Conservation (phyloP, 768 basidiomycete species). For the Calocybe indica region DNA sequence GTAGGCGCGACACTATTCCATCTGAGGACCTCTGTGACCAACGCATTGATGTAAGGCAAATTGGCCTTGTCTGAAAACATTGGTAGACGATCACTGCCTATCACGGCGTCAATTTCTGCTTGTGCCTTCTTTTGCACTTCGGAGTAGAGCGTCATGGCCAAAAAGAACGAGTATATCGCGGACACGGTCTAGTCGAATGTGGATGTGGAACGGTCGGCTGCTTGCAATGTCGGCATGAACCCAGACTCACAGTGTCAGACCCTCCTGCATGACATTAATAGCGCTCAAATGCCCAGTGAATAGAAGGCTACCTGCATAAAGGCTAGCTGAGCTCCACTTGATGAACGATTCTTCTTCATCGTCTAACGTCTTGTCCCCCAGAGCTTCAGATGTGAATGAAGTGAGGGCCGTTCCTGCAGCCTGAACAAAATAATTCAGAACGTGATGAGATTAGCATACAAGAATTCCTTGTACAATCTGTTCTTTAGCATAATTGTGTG, state of each 20-base stretch:
- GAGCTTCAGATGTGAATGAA: conserved; percentile 54
- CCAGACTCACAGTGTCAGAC: conserved; percentile 6
- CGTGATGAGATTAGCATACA: conserved; percentile 11
- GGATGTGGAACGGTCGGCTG: neutral
- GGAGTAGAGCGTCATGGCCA: conserved; percentile 23
- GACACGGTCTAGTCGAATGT: conserved; percentile 14
- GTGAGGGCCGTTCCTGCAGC: conserved; percentile 46
- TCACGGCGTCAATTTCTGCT: conserved; percentile 23
- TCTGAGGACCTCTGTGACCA: conserved; percentile 23
- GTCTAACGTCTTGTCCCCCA: conserved; percentile 43
- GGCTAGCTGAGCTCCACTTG: conserved; percentile 57
- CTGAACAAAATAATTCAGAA: conserved; percentile 22
- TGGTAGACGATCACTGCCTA: conserved; percentile 22
- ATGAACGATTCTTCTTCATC: conserved; percentile 54
- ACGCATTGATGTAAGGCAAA: conserved; percentile 22
- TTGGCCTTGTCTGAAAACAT: conserved; percentile 16
- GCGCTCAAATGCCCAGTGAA: too few relatives aligned
- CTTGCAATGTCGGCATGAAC: neutral
- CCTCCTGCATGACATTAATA: conserved; percentile 2
- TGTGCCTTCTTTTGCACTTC: conserved; percentile 25
- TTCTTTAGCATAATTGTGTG: conserved; percentile 36
- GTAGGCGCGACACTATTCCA: conserved; percentile 18
- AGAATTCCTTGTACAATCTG: conserved; percentile 32
- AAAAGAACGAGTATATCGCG: conserved; percentile 20
- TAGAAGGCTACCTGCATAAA: conserved; percentile 36